phyloP scores from a whole-genome alignment of 371 early-diverging fungal genomes.

The Globomyces sp. region DNA sequence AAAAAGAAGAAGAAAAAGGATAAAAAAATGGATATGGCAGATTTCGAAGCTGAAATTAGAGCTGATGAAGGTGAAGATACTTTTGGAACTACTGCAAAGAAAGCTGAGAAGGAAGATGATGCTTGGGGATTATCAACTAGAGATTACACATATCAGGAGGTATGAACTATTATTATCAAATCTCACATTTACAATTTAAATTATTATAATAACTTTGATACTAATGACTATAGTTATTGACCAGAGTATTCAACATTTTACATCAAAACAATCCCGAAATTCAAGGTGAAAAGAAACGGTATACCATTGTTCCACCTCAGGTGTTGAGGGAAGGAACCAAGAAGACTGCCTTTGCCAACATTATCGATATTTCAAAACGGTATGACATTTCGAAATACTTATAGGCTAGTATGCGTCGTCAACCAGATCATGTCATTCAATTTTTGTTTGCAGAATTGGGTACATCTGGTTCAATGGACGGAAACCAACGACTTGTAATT shows the following conservation, averaged over 20 bases:
- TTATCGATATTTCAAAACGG: slow-evolving; percentile 89
- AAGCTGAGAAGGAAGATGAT: slow-evolving; percentile 59
- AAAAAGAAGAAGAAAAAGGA: slow-evolving; percentile 93
- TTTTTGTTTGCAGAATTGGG: slow-evolving; percentile 99
- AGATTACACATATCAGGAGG: slow-evolving; percentile 93
- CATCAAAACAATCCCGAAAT: slow-evolving; percentile 94
- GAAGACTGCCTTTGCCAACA: slow-evolving; percentile 94
- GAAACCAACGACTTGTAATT: slow-evolving; percentile 90
- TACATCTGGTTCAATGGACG: slow-evolving; percentile 96
- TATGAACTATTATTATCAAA: slow-evolving; percentile 25
- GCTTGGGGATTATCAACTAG: slow-evolving; percentile 86
- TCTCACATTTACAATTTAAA: not conserved
- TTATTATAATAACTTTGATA: too few species aligned
- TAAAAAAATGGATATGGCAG: slow-evolving; percentile 88
- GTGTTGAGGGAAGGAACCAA: slow-evolving; percentile 93
- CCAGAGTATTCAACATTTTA: slow-evolving; percentile 88
- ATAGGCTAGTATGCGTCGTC: slow-evolving; percentile 77
- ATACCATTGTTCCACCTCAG: slow-evolving; percentile 91
- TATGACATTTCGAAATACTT: slow-evolving; percentile 18
- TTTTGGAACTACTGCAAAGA: slow-evolving; percentile 44
- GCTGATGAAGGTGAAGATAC: slow-evolving; percentile 52
- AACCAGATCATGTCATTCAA: slow-evolving; percentile 96
- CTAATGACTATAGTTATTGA: slow-evolving; percentile 64
- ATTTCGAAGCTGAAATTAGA: slow-evolving; percentile 78
- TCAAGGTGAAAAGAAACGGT: slow-evolving; percentile 84